Base-by-base conservation (phyloP, 2,329 filamentous ascomycete species). In the Penicillium polonicum region DNA sequence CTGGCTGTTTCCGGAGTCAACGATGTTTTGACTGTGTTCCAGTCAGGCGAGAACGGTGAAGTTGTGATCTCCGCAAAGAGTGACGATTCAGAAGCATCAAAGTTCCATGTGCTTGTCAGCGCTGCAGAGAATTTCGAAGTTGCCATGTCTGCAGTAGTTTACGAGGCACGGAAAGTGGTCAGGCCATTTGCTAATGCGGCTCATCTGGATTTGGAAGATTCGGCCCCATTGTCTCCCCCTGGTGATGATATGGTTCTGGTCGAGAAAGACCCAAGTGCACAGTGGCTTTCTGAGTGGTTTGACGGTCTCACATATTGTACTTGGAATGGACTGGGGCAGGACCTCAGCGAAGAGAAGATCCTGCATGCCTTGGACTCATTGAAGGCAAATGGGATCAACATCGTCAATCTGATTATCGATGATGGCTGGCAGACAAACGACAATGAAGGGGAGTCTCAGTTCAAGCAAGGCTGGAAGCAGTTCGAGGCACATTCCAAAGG, bases 281-380 rank as follows among this genome's bases (percentile, higher is more conserved):
- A 79, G 70, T 96, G 91, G 91, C 78, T 90, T 48, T 86, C 94
- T 62, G 86, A 90, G 58, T 97, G 92, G 92, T 92, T 92, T 70
- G 94, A 97, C 72, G 91, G 92, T 0, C 79, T 99, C 38, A 90
- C 92, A 0, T 99, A 94, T 71, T 99, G 94, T 72, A 99, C 94
- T 0, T 99, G 94, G 94, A 99, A 97, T 70, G 89, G 87, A 0
- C 80, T 99, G 0, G 94, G 94, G 0, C 91, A 95, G 67, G 79
- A 87, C 44, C 80, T 99, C 35, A 94, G 88, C 0, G 90, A 93
- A 59, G 81, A 90, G 21, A 95, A 91, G 66, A 84, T 99, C 15
- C 79, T 92, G 13, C 74, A 85, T 41, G 91, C 92, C 1, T 79
- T 97, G 1, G 85, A 91, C 57, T 81, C 83, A 1, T 78, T 99